A percentile compares a stretch with the other conserved stretches of the same genome.
Conservation (phyloP, 129 eudicot species). For the Gnaphalium uliginosum region DNA sequence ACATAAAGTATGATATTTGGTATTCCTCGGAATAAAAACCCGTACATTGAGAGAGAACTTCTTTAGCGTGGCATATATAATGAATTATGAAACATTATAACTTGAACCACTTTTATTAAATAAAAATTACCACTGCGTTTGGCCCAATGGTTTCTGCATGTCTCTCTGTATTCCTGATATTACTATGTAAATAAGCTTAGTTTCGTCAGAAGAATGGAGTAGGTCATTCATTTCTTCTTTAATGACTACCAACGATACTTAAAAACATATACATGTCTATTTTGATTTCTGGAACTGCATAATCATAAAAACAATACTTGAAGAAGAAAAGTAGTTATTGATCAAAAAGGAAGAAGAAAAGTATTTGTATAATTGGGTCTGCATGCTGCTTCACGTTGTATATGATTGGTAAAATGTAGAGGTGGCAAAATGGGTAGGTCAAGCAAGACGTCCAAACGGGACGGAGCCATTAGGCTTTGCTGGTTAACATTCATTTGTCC, state of each 20-base stretch:
- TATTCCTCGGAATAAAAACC: not conserved
- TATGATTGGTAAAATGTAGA: too few relatives aligned
- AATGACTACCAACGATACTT: not conserved
- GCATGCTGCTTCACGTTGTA: too few relatives aligned
- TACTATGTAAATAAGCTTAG: not conserved
- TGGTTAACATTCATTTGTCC: too few relatives aligned
- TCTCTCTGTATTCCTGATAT: not conserved
- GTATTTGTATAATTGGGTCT: not conserved
- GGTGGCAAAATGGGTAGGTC: too few relatives aligned
- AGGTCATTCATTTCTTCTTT: not conserved
- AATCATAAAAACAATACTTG: not conserved
- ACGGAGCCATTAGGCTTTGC: too few relatives aligned
- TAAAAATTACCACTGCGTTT: not conserved
- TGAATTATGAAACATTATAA: too few relatives aligned
- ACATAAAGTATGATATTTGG: not conserved
- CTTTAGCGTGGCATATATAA: not conserved
- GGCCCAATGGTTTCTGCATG: not conserved
- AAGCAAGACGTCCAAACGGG: too few relatives aligned
- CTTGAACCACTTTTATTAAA: too few relatives aligned
- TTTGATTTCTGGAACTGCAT: not conserved
- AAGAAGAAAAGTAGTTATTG: not conserved
- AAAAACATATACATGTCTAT: not conserved
- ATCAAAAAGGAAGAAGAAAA: too few relatives aligned
- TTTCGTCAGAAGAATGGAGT: not conserved
- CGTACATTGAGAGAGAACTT: not conserved